These are phyloP conservation scores for Xylaria polymorpha DNA, from an alignment of 2,329 filamentous ascomycete genomes.

Conservation along the genomic window DNA sequence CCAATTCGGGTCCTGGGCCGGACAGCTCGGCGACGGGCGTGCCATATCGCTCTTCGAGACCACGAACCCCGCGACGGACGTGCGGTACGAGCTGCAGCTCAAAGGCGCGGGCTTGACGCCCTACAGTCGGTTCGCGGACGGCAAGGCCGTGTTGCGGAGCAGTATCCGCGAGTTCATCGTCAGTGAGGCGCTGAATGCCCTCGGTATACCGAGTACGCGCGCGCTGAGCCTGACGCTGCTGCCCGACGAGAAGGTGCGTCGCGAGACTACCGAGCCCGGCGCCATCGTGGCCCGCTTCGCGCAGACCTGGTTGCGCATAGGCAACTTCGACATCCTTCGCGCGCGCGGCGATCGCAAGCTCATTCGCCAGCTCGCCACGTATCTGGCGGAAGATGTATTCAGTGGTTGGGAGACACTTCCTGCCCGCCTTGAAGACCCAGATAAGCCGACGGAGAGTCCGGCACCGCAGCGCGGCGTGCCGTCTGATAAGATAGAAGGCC, in stretches of 20 bases:
- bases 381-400: conserved; percentile 88
- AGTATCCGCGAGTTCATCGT: conserved; percentile 96
- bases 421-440: conserved; percentile 64
- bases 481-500: conserved; percentile 72
- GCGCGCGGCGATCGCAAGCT: conserved; percentile 81
- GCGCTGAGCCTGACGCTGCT: conserved; percentile 84
- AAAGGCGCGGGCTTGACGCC: conserved; percentile 95
- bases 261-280: conserved; percentile 87
- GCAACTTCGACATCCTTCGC: conserved; percentile 94
- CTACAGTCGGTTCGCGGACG: conserved; percentile 96
- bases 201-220: conserved; percentile 86
- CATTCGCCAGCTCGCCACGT: conserved; percentile 80
- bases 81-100: conserved; percentile 88
- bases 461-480: conserved; percentile 64
- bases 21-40: conserved; percentile 92
- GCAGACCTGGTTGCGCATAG: conserved; percentile 89
- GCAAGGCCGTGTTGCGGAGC: conserved; percentile 90
- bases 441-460: conserved; percentile 59
- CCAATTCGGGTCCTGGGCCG: conserved; percentile 88
- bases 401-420: conserved; percentile 89
- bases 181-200: conserved; percentile 86
- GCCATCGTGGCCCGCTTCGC: conserved; percentile 94
- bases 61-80: conserved; percentile 77
- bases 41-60: conserved; percentile 95
- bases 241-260: conserved; percentile 76